Conservation (phyloP, 2,329 filamentous ascomycete species). For the Paraphoma chrysanthemicola region DNA sequence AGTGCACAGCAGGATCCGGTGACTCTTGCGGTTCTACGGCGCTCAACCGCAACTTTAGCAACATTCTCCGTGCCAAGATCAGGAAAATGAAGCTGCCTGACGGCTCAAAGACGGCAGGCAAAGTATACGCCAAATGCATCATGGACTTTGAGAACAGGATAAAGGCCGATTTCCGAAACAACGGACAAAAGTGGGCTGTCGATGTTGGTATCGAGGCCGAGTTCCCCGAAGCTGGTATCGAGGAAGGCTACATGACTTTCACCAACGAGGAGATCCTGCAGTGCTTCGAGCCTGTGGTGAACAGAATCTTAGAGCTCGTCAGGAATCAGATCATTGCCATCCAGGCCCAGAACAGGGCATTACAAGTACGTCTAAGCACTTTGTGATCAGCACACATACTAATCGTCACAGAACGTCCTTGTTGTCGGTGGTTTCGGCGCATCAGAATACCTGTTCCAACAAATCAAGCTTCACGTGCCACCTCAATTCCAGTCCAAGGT, state of each 20-base stretch:
- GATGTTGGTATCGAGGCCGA: conserved; percentile 98
- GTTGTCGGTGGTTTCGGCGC: conserved; percentile 98
- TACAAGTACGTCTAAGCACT: conserved; percentile 67
- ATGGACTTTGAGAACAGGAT: conserved; percentile 99
- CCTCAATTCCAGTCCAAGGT: conserved; percentile 99
- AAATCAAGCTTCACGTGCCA: conserved; percentile 97
- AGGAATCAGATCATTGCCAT: conserved; percentile 99
- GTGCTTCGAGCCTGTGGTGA: conserved; percentile 98
- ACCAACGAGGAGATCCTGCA: conserved; percentile 99
- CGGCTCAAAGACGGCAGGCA: conserved; percentile 94
- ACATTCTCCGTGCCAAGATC: conserved; percentile 96
- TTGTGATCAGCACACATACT: conserved; percentile 17
- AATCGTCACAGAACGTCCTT: conserved; percentile 74
- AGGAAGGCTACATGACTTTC: conserved; percentile 99
- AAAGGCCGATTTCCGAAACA: conserved; percentile 99
- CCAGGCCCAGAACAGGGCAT: conserved; percentile 89
- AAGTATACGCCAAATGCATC: conserved; percentile 98
- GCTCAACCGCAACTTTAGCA: conserved; percentile 97
- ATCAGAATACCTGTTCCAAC: conserved; percentile 98
- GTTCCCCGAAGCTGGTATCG: conserved; percentile 95
- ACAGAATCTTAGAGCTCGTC: conserved; percentile 93
- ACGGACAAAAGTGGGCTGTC: conserved; percentile 98
- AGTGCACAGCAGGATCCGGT: conserved; percentile 95
- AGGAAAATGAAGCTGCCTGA: conserved; percentile 99
- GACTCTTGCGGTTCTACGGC: conserved; percentile 99